These are phyloP conservation scores for Wallacemonas rigidus DNA, from an alignment of 208 protist genomes.

Conservation along the genomic window DNA sequence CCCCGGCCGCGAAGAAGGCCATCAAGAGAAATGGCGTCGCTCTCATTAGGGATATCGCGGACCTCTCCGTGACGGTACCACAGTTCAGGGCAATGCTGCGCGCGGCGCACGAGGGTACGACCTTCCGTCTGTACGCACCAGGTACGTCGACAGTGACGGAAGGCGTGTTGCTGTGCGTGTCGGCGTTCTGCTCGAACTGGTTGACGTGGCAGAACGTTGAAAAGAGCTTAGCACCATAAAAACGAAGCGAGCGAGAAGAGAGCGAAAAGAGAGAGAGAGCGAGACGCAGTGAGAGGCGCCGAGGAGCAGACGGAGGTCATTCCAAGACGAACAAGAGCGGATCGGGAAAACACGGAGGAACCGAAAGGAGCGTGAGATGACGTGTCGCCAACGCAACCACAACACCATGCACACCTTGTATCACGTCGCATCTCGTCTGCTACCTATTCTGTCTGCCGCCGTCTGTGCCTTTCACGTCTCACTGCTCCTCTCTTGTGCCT, in stretches of 20 bases:
- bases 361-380: too few relatives aligned
- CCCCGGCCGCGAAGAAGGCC: conserved; percentile 33
- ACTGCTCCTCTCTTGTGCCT: too few relatives aligned
- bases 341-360: too few relatives aligned
- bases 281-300: too few relatives aligned
- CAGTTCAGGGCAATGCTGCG: conserved; percentile 14
- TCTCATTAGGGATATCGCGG: conserved; percentile 36
- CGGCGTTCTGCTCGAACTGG: conserved; percentile 42
- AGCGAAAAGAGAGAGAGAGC: not conserved
- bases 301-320: too few relatives aligned
- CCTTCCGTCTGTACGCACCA: conserved; percentile 10
- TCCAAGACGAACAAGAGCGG: too few relatives aligned
- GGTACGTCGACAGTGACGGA: not conserved
- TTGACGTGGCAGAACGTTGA: conserved; percentile 31
- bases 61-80: conserved; percentile 33
- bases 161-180: conserved; percentile 39
- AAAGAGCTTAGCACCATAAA: conserved; percentile 11
- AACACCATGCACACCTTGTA: too few relatives aligned
- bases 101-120: not conserved
- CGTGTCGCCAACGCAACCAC: too few relatives aligned
- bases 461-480: too few relatives aligned
- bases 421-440: too few relatives aligned
- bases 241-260: not conserved
- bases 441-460: too few relatives aligned
- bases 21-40: conserved; percentile 24